Conservation (phyloP, 306 rosid species). For the Quercus cerris region DNA sequence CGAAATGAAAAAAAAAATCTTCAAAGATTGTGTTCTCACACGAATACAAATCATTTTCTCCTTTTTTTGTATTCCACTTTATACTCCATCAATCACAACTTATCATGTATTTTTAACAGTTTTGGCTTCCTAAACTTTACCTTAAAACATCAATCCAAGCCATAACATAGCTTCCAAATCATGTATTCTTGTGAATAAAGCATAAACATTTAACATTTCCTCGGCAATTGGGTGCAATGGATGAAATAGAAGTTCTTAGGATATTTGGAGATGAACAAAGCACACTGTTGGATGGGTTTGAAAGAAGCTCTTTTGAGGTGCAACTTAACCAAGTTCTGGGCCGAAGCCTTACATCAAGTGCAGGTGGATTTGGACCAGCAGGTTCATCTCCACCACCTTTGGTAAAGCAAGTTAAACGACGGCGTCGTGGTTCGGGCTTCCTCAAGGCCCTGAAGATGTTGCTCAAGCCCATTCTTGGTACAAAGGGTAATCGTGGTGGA, state of each 20-base stretch:
- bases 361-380: conserved; percentile 21
- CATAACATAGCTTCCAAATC: too few relatives aligned
- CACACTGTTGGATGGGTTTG: conserved; percentile 72
- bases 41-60: too few relatives aligned
- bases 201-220: background rate
- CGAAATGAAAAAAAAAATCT: too few relatives aligned
- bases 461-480: conserved; percentile 45
- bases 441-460: conserved; percentile 55
- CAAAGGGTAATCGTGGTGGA: conserved; percentile 19
- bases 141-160: too few relatives aligned
- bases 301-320: conserved; percentile 62
- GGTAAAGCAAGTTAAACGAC: conserved; percentile 28
- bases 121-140: too few relatives aligned
- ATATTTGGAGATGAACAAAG: conserved; percentile 86
- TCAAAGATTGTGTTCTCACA: too few relatives aligned
- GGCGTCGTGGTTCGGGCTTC: conserved; percentile 30
- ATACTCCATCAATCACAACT: too few relatives aligned
- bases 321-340: conserved; percentile 59
- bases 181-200: too few relatives aligned
- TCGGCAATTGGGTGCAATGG: conserved; percentile 22
- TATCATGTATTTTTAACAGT: too few relatives aligned
- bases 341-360: conserved; percentile 57
- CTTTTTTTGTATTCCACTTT: too few relatives aligned
- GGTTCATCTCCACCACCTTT: conserved; percentile 15
- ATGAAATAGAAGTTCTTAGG: conserved; percentile 38